A percentile compares a stretch with the other conserved stretches of the same genome.
These are phyloP conservation scores for Kwoniella botswanensis DNA, from an alignment of 768 basidiomycete genomes.

Conservation along the genomic window DNA sequence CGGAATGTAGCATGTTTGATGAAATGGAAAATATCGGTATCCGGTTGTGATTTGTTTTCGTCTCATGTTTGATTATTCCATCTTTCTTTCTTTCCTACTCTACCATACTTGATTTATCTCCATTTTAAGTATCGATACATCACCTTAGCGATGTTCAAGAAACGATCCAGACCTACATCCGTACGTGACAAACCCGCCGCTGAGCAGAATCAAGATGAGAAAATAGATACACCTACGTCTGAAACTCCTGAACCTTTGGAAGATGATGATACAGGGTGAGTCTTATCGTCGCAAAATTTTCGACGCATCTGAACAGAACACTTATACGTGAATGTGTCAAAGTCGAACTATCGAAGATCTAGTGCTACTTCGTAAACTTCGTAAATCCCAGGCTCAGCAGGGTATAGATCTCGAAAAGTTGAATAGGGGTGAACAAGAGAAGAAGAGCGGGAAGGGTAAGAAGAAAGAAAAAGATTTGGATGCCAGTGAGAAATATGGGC, in stretches of 20 bases:
- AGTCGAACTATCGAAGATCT: constrained; percentile 70
- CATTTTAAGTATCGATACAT: no score
- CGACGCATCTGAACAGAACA: background rate
- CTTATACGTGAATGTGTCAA: background rate
- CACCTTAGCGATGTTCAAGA: constrained; percentile 57
- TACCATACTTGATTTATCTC: background rate
- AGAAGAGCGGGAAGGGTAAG: constrained; percentile 67
- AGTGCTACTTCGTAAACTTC: constrained; percentile 78
- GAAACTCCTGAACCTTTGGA: constrained; percentile 13
- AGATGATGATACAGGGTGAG: constrained; percentile 37
- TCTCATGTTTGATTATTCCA: no score
- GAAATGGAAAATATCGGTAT: no score
- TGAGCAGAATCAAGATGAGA: constrained; percentile 16
- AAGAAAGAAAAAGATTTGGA: constrained; percentile 60
- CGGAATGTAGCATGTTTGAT: no score
- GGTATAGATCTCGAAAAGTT: constrained; percentile 87
- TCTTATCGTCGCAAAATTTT: background rate
- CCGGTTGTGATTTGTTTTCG: no score
- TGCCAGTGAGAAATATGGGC: constrained; percentile 62
- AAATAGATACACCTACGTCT: constrained; percentile 12
- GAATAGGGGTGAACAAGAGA: constrained; percentile 73
- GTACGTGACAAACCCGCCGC: constrained; percentile 48
- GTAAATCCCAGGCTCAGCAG: constrained; percentile 65
- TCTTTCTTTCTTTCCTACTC: background rate
- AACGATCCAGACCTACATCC: constrained; percentile 55